These are phyloP conservation scores for Prunus yedoensis DNA, from an alignment of 331 rosid species.

Conservation along the genomic window DNA sequence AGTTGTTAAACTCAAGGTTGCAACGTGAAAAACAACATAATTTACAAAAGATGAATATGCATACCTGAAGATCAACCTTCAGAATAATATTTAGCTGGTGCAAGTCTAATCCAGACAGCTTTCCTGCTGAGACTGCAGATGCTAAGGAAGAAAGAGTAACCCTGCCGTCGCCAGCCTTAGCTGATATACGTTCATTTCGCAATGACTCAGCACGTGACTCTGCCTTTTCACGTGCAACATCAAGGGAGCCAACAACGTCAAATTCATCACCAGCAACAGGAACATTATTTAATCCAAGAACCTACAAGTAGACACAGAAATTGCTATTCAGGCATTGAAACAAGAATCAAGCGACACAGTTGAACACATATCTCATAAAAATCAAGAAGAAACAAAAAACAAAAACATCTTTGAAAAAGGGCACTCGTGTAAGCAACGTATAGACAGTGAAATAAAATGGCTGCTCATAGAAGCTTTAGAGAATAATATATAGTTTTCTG, in stretches of 20 bases:
- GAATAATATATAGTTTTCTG: not conserved
- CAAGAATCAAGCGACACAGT: not conserved
- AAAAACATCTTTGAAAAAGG: not conserved
- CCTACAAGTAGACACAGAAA: slow-evolving; percentile 42
- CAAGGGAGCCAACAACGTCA: slow-evolving; percentile 83
- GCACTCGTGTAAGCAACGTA: not conserved
- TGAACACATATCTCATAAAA: not conserved
- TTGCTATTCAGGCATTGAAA: slow-evolving; percentile 4
- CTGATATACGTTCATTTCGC: slow-evolving; percentile 79
- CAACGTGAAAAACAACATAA: slow-evolving; percentile 14
- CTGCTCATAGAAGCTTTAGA: not conserved
- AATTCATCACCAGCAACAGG: slow-evolving; percentile 94
- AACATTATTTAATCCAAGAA: slow-evolving; percentile 87
- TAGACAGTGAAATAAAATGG: not conserved
- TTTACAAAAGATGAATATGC: slow-evolving; percentile 13
- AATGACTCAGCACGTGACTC: slow-evolving; percentile 70
- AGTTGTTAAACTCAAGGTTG: slow-evolving; percentile 6
- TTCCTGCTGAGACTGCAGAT: slow-evolving; percentile 86
- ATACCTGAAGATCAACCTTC: slow-evolving; percentile 99
- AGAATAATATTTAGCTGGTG: slow-evolving; percentile 87
- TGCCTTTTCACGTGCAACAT: slow-evolving; percentile 90
- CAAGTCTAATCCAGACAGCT: slow-evolving; percentile 87
- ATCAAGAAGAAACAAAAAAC: not conserved
- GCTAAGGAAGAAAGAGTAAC: slow-evolving; percentile 96
- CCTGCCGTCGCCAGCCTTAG: slow-evolving; percentile 99